Evolutionary conservation across 768 basidiomycete genomes (phyloP).

Genomic region (Floccularia luteovirens): DNA sequence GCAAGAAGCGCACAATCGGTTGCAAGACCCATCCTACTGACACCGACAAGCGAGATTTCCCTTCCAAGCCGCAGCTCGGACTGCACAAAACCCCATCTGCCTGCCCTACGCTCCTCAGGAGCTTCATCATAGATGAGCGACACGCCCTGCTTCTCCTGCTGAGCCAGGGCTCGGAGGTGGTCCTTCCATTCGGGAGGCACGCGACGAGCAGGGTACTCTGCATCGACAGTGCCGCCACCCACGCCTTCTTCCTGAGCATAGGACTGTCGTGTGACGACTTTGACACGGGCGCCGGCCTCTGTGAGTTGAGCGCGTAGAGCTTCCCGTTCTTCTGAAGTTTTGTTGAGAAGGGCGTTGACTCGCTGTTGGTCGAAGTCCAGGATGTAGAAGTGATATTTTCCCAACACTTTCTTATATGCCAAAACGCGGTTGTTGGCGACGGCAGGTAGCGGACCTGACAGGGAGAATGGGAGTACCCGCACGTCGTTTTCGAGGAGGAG

Average conservation of each 20-base stretch:
- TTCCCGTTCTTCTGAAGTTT: constrained; percentile 5
- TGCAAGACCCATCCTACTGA: no score
- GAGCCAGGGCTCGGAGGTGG: no score
- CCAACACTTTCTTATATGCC: constrained; percentile 2
- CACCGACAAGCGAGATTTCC: no score
- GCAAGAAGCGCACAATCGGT: no score
- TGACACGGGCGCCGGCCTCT: constrained; percentile 4
- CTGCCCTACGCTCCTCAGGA: no score
- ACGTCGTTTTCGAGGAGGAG: constrained; percentile 6
- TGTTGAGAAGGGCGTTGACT: constrained; percentile 5
- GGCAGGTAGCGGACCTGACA: constrained; percentile 6
- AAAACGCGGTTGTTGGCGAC: no score
- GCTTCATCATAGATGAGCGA: no score
- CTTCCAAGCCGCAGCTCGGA: no score
- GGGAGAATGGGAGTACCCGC: constrained; percentile 7
- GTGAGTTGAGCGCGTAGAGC: constrained; percentile 4
- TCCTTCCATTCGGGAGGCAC: no score
- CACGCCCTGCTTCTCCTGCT: no score
- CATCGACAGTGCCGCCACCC: constrained; percentile 2
- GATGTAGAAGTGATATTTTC: constrained; percentile 5
- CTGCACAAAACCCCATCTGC: no score
- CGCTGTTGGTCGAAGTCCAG: constrained; percentile 4
- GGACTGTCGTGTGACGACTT: constrained; percentile 9
- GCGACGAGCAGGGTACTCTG: background rate
- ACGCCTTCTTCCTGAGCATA: constrained; percentile 6